Percentiles rank a stretch among this genome's conserved stretches.
These are phyloP conservation scores for Coniochaeta sp. DNA, from an alignment of 2,329 filamentous ascomycete genomes.

Conservation along the genomic window DNA sequence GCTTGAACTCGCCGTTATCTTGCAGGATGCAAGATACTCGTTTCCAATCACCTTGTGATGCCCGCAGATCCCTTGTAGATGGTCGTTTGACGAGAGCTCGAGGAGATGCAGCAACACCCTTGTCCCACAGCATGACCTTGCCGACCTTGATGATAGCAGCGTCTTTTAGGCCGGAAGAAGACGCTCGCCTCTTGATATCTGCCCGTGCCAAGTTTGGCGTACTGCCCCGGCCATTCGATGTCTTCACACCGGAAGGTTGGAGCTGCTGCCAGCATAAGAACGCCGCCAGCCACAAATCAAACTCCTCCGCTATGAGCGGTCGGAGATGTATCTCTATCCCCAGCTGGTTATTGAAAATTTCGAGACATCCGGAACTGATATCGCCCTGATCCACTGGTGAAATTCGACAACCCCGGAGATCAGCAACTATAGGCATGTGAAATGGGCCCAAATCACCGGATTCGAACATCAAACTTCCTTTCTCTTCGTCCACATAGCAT, in stretches of 20 bases:
- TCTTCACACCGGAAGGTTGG: conserved; percentile 48
- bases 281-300: conserved; percentile 74
- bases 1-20: conserved; percentile 89
- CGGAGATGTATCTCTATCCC: conserved; percentile 58
- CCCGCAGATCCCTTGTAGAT: conserved; percentile 49
- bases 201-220: conserved; percentile 30
- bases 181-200: conserved; percentile 35
- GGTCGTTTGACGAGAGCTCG: conserved; percentile 49
- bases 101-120: conserved; percentile 50
- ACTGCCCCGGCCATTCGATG: conserved; percentile 35
- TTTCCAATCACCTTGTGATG: conserved; percentile 63
- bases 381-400: conserved; percentile 44
- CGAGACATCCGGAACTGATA: conserved; percentile 40
- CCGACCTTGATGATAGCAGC: conserved; percentile 89
- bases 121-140: conserved; percentile 87
- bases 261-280: conserved; percentile 77
- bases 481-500: conserved; percentile 71
- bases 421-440: conserved; percentile 61
- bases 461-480: conserved; percentile 68
- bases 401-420: conserved; percentile 68
- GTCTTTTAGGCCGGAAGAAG: conserved; percentile 47
- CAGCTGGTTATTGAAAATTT: conserved; percentile 46
- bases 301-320: conserved; percentile 57
- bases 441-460: conserved; percentile 59
- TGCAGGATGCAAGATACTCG: conserved; percentile 87